phyloP scores from a whole-genome alignment of 768 basidiomycete species.

The Mrakia blollopis region DNA sequence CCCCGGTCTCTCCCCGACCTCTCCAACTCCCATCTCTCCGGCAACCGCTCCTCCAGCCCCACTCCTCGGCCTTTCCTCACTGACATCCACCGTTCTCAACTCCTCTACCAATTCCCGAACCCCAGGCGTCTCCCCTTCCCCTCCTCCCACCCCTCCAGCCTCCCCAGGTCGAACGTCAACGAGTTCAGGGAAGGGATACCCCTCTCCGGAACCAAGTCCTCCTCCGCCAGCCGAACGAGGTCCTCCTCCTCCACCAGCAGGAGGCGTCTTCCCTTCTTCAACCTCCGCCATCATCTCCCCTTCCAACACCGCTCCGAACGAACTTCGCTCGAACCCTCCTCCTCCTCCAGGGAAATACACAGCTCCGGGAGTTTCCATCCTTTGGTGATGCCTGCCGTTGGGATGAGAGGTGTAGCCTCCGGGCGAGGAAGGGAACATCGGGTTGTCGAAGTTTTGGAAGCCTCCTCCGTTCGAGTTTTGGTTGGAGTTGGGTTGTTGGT shows the following conservation, averaged over 20 bases:
- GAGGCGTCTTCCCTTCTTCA: background rate
- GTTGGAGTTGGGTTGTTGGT: background rate
- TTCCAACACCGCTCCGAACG: background rate
- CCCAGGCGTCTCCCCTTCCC: background rate
- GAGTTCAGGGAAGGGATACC: slow-evolving; percentile 15
- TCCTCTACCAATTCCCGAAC: background rate
- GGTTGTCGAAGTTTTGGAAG: slow-evolving; percentile 9
- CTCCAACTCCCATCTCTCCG: too few relatives aligned
- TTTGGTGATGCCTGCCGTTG: background rate
- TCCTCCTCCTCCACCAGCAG: background rate
- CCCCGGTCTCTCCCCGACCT: background rate
- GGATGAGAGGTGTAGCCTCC: background rate
- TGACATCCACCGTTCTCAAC: background rate
- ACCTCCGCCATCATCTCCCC: background rate
- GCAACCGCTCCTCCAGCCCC: too few relatives aligned
- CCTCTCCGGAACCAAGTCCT: background rate
- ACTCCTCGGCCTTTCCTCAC: background rate
- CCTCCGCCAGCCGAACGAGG: too few relatives aligned
- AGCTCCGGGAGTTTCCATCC: slow-evolving; percentile 24
- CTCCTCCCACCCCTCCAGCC: background rate
- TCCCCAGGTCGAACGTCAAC: background rate
- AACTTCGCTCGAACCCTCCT: background rate
- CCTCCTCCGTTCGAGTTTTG: background rate
- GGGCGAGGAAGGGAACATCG: slow-evolving; percentile 27
- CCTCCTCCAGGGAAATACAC: slow-evolving; percentile 12